phyloP scores from a whole-genome alignment of 2,329 filamentous ascomycete species.

The Colletotrichum salicis region DNA sequence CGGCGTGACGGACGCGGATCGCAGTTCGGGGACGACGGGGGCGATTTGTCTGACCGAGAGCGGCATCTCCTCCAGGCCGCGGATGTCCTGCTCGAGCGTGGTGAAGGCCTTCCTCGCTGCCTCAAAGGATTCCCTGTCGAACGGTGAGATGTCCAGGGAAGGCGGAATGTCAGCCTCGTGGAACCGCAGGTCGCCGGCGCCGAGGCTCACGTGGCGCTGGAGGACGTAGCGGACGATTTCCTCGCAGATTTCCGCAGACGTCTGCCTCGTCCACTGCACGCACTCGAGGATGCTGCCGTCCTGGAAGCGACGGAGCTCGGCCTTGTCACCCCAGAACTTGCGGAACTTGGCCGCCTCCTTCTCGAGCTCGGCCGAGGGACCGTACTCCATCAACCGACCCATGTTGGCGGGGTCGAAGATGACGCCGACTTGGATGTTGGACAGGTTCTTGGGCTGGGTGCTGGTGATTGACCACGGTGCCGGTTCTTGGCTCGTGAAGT shows the following conservation, averaged over 20 bases:
- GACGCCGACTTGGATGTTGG: conserved; percentile 71
- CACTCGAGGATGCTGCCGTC: conserved; percentile 95
- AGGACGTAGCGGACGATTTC: conserved; percentile 83
- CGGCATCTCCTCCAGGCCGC: conserved; percentile 83
- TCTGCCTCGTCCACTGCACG: conserved; percentile 80
- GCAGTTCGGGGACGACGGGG: conserved; percentile 76
- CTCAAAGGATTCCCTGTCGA: conserved; percentile 71
- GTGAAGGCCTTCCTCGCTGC: conserved; percentile 76
- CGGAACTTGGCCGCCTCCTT: conserved; percentile 84
- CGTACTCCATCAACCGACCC: conserved; percentile 83
- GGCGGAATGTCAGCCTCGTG: conserved; percentile 62
- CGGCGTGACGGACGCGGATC: conserved; percentile 74
- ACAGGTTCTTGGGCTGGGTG: conserved; percentile 13
- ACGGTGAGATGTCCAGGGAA: conserved; percentile 56
- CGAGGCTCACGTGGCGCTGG: conserved; percentile 72
- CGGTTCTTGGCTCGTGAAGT: conserved; percentile 58
- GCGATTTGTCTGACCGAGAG: conserved; percentile 86
- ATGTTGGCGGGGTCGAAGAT: conserved; percentile 79
- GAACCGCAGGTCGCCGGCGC: conserved; percentile 63
- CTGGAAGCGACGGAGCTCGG: conserved; percentile 93
- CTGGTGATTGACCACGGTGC: conserved; percentile 58
- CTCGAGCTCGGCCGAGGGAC: conserved; percentile 86
- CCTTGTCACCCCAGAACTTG: conserved; percentile 93
- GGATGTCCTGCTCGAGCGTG: conserved; percentile 79
- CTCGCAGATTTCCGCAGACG: conserved; percentile 74